Percentiles rank a stretch among this genome's conserved stretches.
Evolutionary conservation across 1,284 basidiomycete genomes (phyloP).

Genomic region (Leccinum subrobustum): DNA sequence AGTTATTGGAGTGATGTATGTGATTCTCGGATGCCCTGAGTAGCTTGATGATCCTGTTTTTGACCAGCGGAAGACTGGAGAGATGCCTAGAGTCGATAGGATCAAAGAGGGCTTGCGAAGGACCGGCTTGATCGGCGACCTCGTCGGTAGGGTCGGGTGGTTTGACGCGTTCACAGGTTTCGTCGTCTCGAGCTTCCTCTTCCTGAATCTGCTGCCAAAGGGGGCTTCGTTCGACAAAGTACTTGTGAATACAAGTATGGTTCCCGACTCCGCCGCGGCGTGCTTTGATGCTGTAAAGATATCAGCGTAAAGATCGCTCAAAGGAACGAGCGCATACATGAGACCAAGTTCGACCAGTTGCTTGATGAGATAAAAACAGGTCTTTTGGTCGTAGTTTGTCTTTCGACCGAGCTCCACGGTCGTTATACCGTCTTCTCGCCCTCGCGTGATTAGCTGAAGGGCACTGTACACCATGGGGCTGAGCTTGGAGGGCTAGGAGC

Average conservation of each 20-base stretch:
- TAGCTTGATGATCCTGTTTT: conserved; percentile 63
- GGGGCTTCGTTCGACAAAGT: conserved; percentile 71
- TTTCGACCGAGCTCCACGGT: conserved; percentile 75
- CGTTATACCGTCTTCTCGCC: conserved; percentile 73
- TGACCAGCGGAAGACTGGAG: conserved; percentile 67
- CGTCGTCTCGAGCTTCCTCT: conserved; percentile 54
- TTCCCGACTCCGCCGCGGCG: conserved; percentile 73
- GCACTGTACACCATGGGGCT: conserved; percentile 84
- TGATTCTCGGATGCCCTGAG: conserved; percentile 64
- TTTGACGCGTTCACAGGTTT: conserved; percentile 30
- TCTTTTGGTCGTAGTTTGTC: conserved; percentile 87
- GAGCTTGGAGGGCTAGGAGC: conserved; percentile 65
- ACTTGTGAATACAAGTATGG: conserved; percentile 73
- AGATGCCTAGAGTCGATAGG: conserved; percentile 75
- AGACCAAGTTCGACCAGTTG: conserved; percentile 71
- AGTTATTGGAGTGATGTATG: conserved; percentile 67
- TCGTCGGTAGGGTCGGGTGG: conserved; percentile 31
- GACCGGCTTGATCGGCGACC: conserved; percentile 27
- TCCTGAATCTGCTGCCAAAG: conserved; percentile 70
- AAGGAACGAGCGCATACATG: conserved; percentile 51
- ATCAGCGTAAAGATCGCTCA: conserved; percentile 3
- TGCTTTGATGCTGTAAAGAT: conserved; percentile 59
- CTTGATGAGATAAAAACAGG: conserved; percentile 82
- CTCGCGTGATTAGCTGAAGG: conserved; percentile 82
- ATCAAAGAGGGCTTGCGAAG: conserved; percentile 49